phyloP scores from a whole-genome alignment of 805 yeast genomes.

The Cyberlindnera maritima region DNA sequence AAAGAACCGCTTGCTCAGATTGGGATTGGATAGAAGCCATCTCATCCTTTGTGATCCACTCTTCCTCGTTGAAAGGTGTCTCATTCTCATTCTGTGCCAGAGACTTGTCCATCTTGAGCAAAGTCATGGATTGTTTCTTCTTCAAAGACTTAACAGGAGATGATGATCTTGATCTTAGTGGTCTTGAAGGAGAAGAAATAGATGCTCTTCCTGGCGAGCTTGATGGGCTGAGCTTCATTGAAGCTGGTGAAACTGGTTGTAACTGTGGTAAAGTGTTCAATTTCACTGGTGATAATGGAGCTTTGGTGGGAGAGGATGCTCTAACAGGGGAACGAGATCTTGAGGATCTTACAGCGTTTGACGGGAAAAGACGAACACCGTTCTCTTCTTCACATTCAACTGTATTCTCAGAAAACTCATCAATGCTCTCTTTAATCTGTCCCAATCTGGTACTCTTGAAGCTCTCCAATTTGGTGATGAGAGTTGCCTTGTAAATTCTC shows the following conservation, averaged over 20 bases:
- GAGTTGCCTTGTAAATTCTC: conserved; percentile 52
- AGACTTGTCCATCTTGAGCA: conserved; percentile 26
- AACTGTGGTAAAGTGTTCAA: conserved; percentile 9
- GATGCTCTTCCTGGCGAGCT: conserved; percentile 11
- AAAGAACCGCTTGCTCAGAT: conserved; percentile 27
- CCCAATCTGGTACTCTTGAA: conserved; percentile 11
- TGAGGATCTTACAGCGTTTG: conserved; percentile 15
- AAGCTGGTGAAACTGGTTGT: neutral
- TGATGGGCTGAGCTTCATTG: conserved; percentile 13
- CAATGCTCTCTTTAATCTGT: conserved; percentile 14
- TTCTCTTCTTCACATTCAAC: conserved; percentile 7
- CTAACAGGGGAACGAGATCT: conserved; percentile 25
- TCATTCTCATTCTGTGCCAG: conserved; percentile 6
- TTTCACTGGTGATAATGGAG: conserved; percentile 19
- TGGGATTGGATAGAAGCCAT: conserved; percentile 14
- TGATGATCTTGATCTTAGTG: conserved; percentile 24
- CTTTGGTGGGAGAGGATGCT: conserved; percentile 5
- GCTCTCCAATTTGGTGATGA: conserved; percentile 21
- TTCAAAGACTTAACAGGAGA: conserved; percentile 26
- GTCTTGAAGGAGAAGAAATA: conserved; percentile 16
- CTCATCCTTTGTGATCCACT: conserved; percentile 22
- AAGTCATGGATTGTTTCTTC: conserved; percentile 28
- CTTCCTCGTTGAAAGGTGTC: conserved; percentile 10
- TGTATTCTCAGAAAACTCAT: conserved; percentile 4
- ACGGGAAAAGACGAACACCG: conserved; percentile 22